Conservation (phyloP, 1,284 basidiomycete genomes). For the Puccinia polysora region DNA sequence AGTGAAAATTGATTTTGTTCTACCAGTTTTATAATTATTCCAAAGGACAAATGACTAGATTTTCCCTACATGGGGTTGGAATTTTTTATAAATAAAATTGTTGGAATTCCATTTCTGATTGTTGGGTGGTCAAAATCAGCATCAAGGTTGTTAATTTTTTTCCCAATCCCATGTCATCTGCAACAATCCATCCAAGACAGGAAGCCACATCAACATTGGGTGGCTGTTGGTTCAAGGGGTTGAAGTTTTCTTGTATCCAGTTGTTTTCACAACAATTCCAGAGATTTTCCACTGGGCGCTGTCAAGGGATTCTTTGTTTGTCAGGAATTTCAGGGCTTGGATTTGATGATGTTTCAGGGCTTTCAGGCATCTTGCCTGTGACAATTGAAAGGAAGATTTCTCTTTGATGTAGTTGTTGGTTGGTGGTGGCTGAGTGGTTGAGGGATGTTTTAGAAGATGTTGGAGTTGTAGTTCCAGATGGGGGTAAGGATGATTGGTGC, state of each 20-base stretch:
- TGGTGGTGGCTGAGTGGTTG: neutral
- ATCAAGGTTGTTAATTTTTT: neutral
- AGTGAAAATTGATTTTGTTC: neutral
- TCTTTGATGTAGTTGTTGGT: neutral
- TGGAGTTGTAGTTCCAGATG: neutral
- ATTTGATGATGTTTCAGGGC: neutral
- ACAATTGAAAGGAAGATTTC: neutral
- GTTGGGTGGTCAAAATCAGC: no score
- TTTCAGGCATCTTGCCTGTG: no score
- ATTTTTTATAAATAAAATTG: neutral
- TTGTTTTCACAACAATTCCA: neutral
- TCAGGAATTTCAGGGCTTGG: neutral
- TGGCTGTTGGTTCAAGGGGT: neutral
- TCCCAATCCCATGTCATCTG: neutral
- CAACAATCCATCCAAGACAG: neutral
- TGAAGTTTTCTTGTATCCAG: neutral
- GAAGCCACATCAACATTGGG: neutral
- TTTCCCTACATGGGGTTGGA: neutral
- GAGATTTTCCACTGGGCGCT: neutral
- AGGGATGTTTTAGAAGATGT: neutral
- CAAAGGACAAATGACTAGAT: constrained; percentile 1
- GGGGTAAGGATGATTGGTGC: neutral
- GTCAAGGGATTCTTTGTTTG: neutral
- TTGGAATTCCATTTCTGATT: neutral
- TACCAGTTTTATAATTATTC: neutral